These are phyloP conservation scores for Tylopilus sp. DNA, from an alignment of 768 basidiomycete genomes.

Conservation along the genomic window DNA sequence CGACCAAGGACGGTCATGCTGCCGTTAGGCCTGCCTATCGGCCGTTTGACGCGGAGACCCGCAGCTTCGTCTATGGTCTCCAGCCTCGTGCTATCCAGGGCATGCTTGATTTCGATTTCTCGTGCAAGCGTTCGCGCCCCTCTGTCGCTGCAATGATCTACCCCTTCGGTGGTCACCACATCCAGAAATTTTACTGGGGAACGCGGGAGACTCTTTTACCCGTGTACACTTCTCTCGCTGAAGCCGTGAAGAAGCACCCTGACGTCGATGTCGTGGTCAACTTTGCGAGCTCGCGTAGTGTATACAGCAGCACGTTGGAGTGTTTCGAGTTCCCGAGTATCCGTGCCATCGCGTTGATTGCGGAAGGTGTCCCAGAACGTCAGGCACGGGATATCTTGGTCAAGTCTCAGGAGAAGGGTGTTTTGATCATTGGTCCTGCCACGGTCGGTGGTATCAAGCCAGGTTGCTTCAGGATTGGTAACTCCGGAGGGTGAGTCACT, in stretches of 20 bases:
- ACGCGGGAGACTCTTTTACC: conserved; percentile 98
- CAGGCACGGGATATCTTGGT: conserved; percentile 96
- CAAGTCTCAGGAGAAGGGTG: conserved; percentile 78
- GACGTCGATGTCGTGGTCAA: conserved; percentile 98
- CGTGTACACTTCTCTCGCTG: conserved; percentile 89
- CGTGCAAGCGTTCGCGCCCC: conserved; percentile 87
- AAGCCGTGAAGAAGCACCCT: conserved; percentile 91
- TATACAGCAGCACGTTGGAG: conserved; percentile 93
- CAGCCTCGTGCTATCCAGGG: conserved; percentile 99
- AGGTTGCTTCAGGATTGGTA: conserved; percentile 99
- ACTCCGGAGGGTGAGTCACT: conserved; percentile 83
- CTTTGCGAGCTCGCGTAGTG: conserved; percentile 92
- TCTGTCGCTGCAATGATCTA: conserved; percentile 99
- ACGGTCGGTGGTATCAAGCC: conserved; percentile 99
- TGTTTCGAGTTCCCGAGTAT: conserved; percentile 56
- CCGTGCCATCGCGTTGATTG: conserved; percentile 81
- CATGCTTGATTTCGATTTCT: conserved; percentile 98
- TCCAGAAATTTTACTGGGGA: conserved; percentile 99
- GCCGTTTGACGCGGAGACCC: conserved; percentile 91
- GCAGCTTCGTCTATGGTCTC: conserved; percentile 96
- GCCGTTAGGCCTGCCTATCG: conserved; percentile 70
- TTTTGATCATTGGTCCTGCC: conserved; percentile 94
- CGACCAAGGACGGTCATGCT: conserved; percentile 32
- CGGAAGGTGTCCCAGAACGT: conserved; percentile 97
- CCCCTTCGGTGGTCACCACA: conserved; percentile 99